These are phyloP conservation scores for Tothia fuscella DNA, from an alignment of 2,329 filamentous ascomycete genomes.

Conservation along the genomic window DNA sequence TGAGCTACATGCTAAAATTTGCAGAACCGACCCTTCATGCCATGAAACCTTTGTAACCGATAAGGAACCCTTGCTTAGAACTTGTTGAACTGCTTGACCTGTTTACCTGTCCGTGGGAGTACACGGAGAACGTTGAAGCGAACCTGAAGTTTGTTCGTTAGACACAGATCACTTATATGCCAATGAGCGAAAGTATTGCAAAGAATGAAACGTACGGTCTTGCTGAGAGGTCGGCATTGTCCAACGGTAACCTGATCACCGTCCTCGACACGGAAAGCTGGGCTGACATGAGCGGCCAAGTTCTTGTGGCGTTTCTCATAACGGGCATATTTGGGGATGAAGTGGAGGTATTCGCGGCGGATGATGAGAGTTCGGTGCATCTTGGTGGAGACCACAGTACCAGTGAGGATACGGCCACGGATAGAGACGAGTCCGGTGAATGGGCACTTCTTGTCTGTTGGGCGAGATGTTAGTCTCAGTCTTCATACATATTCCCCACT, in stretches of 20 bases:
- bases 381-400: constrained; percentile 98
- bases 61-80: constrained; percentile 50
- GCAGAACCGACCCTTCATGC: constrained; percentile 4
- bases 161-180: background rate
- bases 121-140: constrained; percentile 99
- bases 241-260: constrained; percentile 99
- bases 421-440: constrained; percentile 99
- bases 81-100: constrained; percentile 96
- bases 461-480: constrained; percentile 9
- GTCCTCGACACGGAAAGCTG: constrained; percentile 99
- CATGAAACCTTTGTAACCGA: constrained; percentile 5
- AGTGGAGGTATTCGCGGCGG: constrained; percentile 99
- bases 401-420: constrained; percentile 99
- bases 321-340: constrained; percentile 98
- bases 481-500: too few relatives aligned
- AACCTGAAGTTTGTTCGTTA: constrained; percentile 44
- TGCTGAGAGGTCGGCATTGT: constrained; percentile 98
- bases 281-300: constrained; percentile 95
- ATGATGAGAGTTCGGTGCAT: constrained; percentile 99
- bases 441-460: constrained; percentile 99
- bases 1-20: background rate
- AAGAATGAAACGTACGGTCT: constrained; percentile 67
- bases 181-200: background rate
- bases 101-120: constrained; percentile 92
- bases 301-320: constrained; percentile 99